Evolutionary conservation across 805 yeast species (phyloP).

Genomic region (Sungouiella blattae): DNA sequence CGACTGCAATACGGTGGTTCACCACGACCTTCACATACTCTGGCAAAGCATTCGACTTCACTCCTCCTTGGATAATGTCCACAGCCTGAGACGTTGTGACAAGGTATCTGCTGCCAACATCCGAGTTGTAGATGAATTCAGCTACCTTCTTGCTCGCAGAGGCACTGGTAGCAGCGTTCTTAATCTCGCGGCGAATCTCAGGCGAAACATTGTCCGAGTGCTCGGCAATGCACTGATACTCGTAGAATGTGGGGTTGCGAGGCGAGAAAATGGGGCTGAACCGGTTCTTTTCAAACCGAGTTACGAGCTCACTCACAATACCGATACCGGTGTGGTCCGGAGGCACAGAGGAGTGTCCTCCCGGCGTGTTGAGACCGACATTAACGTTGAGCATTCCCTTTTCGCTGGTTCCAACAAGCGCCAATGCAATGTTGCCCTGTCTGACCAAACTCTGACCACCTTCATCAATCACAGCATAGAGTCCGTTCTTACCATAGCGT

Average conservation of each 20-base stretch:
- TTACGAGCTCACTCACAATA: constrained; percentile 10
- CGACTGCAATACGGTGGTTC: constrained; percentile 61
- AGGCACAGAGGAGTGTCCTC: constrained; percentile 21
- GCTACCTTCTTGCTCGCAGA: constrained; percentile 29
- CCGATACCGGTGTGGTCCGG: constrained; percentile 20
- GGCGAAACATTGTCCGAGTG: constrained; percentile 21
- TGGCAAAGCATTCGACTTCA: constrained; percentile 74
- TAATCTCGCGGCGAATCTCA: constrained; percentile 13
- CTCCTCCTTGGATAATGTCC: constrained; percentile 64
- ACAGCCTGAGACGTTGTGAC: constrained; percentile 62
- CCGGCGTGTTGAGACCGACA: constrained; percentile 15
- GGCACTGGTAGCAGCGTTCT: constrained; percentile 27
- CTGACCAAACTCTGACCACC: constrained; percentile 23
- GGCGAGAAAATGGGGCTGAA: constrained; percentile 14
- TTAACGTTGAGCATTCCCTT: constrained; percentile 13
- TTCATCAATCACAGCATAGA: constrained; percentile 71
- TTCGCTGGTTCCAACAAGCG: constrained; percentile 17
- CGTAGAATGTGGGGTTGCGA: constrained; percentile 15
- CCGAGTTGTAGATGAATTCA: constrained; percentile 19
- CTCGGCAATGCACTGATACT: constrained; percentile 16
- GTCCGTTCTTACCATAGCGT: constrained; percentile 56
- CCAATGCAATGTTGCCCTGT: constrained; percentile 13
- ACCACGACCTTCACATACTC: constrained; percentile 50
- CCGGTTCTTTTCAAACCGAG: constrained; percentile 9
- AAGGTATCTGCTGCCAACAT: constrained; percentile 27